Conservation (phyloP, 768 basidiomycete species). For the Trametopsis cervina region DNA sequence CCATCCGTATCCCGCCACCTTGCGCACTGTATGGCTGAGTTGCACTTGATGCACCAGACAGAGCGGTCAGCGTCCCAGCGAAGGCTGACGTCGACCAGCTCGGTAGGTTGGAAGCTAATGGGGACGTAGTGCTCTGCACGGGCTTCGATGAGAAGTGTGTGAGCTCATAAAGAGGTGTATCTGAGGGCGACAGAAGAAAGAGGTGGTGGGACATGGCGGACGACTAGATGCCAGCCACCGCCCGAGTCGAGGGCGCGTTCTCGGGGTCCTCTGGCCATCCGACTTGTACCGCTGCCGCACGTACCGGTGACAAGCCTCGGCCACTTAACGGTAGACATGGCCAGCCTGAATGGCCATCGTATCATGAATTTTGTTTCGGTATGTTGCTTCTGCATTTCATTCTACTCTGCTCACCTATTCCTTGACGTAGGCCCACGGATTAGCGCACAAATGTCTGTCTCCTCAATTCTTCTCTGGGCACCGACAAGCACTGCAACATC, state of each 20-base stretch:
- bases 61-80: slow-evolving; percentile 79
- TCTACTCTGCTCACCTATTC: too few relatives aligned
- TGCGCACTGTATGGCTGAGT: slow-evolving; percentile 53
- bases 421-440: too few relatives aligned
- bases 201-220: slow-evolving; percentile 76
- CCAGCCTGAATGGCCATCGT: too few relatives aligned
- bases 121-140: slow-evolving; percentile 43
- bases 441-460: too few relatives aligned
- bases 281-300: too few relatives aligned
- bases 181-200: slow-evolving; percentile 79
- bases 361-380: too few relatives aligned
- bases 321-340: too few relatives aligned
- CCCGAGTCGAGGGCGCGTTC: slow-evolving; percentile 16
- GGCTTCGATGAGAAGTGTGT: slow-evolving; percentile 81
- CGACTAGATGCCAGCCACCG: slow-evolving; percentile 9
- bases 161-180: slow-evolving; percentile 79
- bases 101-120: slow-evolving; percentile 76
- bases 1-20: slow-evolving; percentile 61
- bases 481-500: too few relatives aligned
- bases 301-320: too few relatives aligned
- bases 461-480: too few relatives aligned
- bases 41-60: slow-evolving; percentile 78
- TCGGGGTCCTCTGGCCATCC: too few relatives aligned
- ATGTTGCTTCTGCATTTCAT: too few relatives aligned
- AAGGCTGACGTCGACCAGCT: slow-evolving; percentile 91